Conservation (phyloP, 2,329 filamentous ascomycete genomes). For the Coniella vitis region DNA sequence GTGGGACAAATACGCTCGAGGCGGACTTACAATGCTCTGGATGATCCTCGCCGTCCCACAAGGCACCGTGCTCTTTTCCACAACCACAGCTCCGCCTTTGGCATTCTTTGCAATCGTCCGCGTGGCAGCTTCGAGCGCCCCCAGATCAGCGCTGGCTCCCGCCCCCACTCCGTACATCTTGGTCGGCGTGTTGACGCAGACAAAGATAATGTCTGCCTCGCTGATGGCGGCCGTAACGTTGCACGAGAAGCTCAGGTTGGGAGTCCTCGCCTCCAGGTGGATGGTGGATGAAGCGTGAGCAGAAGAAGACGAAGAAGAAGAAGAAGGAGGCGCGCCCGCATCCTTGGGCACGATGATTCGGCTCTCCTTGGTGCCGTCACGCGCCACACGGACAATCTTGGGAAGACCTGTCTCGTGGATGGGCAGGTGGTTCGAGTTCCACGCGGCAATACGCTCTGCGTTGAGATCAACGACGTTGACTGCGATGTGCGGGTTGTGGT, state of each 20-base stretch:
- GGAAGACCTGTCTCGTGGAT: constrained; percentile 53
- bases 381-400: constrained; percentile 42
- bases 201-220: constrained; percentile 52
- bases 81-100: constrained; percentile 47
- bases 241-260: constrained; percentile 54
- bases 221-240: constrained; percentile 42
- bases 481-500: constrained; percentile 48
- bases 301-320: no score
- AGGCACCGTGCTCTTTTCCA: constrained; percentile 60
- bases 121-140: constrained; percentile 48
- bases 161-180: constrained; percentile 50
- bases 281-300: constrained; percentile 1
- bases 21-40: constrained; percentile 41
- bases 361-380: constrained; percentile 31
- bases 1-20: constrained; percentile 1
- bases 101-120: constrained; percentile 47
- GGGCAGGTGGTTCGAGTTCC: constrained; percentile 51
- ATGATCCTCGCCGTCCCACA: constrained; percentile 53
- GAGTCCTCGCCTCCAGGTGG: constrained; percentile 28
- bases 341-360: constrained; percentile 19
- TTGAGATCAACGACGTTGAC: constrained; percentile 55
- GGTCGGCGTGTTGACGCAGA: constrained; percentile 59
- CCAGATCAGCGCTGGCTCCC: constrained; percentile 50
- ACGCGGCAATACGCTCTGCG: constrained; percentile 44
- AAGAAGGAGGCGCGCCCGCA: neutral